Evolutionary conservation across 2,329 filamentous ascomycete species (phyloP).

Genomic region (Penicillium sp.): DNA sequence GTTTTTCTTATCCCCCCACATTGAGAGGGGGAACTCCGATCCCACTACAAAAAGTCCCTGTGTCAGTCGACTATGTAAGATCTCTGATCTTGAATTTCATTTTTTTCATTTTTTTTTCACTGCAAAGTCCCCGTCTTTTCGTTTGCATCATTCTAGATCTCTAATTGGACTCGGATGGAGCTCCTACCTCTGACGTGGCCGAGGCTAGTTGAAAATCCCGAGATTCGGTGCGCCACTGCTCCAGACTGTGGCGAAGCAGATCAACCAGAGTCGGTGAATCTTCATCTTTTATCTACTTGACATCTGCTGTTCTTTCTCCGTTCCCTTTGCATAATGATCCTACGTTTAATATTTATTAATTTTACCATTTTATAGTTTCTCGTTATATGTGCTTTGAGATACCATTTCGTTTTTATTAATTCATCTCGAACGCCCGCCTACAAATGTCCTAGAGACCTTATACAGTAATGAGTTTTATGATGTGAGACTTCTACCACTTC

Average conservation of each 20-base stretch:
- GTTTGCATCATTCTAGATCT: constrained; percentile 6
- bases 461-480: constrained; percentile 11
- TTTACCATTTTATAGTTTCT: constrained; percentile 7
- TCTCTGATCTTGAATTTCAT: neutral
- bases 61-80: constrained; percentile 3
- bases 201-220: constrained; percentile 18
- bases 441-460: constrained; percentile 8
- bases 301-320: constrained; percentile 7
- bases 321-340: constrained; percentile 7
- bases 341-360: constrained; percentile 9
- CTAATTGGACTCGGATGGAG: constrained; percentile 9
- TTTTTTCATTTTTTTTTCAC: neutral
- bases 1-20: constrained; percentile 10
- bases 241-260: constrained; percentile 38
- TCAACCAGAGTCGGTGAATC: constrained; percentile 20
- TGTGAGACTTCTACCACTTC: neutral
- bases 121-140: constrained; percentile 1
- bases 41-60: constrained; percentile 13
- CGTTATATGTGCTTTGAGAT: constrained; percentile 10
- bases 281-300: constrained; percentile 20
- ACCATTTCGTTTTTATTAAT: constrained; percentile 1
- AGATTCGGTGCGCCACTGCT: constrained; percentile 21
- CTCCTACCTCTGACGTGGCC: constrained; percentile 33
- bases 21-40: constrained; percentile 17
- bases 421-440: neutral